phyloP scores from a whole-genome alignment of 2,329 filamentous ascomycete species.

The Ceratocystis lukuohia region DNA sequence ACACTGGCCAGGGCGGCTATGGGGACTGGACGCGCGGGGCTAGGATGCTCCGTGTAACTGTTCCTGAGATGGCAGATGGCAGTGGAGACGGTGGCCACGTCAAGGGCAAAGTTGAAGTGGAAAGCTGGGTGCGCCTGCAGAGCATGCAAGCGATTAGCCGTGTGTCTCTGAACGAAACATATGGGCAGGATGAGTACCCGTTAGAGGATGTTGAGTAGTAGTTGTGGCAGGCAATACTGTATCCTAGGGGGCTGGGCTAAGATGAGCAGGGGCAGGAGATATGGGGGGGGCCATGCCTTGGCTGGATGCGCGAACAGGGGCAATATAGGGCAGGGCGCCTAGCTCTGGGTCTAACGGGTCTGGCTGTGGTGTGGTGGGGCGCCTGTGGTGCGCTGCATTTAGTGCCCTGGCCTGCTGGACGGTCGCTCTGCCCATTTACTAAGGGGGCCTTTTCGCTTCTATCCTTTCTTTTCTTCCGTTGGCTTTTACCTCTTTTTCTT shows the following conservation, averaged over 20 bases:
- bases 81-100: conserved; percentile 24
- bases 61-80: conserved; percentile 23
- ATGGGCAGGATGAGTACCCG: conserved; percentile 42
- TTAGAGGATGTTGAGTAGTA: conserved; percentile 10
- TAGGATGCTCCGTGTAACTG: conserved; percentile 33
- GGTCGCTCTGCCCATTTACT: not conserved
- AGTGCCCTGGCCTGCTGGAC: not conserved
- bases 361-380: not conserved
- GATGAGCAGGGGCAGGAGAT: no score
- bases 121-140: conserved; percentile 51
- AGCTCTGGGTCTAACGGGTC: not conserved
- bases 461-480: not conserved
- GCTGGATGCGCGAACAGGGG: no score
- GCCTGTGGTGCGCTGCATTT: not conserved
- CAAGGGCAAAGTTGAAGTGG: conserved; percentile 28
- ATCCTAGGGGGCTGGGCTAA: not conserved
- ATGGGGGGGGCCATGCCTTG: no score
- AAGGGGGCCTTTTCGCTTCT: no score
- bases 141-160: conserved; percentile 37
- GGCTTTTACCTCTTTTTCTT: not conserved
- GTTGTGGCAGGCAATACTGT: not conserved
- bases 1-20: conserved; percentile 58
- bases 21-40: conserved; percentile 49
- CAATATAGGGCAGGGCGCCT: no score
- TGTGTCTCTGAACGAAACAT: conserved; percentile 46